A percentile compares a stretch with the other conserved stretches of the same genome.
These are phyloP conservation scores for Colletotrichum godetiae DNA, from an alignment of 2,329 filamentous ascomycete genomes.

Conservation along the genomic window DNA sequence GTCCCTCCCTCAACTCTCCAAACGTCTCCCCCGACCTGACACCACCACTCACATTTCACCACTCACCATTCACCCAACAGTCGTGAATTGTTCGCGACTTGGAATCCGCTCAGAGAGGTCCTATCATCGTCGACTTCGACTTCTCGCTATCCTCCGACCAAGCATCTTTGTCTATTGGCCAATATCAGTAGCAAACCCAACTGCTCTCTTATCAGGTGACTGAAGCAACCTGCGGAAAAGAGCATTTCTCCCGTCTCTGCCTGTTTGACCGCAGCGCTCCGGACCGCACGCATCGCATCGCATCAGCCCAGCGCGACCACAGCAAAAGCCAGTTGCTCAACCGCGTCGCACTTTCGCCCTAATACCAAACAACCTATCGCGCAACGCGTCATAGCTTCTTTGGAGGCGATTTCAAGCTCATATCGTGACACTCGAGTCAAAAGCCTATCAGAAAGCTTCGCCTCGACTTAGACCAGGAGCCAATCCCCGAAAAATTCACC, in stretches of 20 bases:
- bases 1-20: constrained; percentile 43
- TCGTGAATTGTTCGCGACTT: constrained; percentile 45
- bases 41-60: constrained; percentile 34
- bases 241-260: constrained; percentile 34
- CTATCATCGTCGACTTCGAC: constrained; percentile 62
- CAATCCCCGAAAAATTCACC: constrained; percentile 9
- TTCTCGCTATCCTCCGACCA: constrained; percentile 38
- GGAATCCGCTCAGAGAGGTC: constrained; percentile 48
- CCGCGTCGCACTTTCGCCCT: constrained; percentile 32
- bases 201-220: constrained; percentile 62
- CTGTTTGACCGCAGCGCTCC: constrained; percentile 15
- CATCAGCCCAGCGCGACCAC: constrained; percentile 30
- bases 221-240: constrained; percentile 54
- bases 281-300: constrained; percentile 16
- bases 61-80: constrained; percentile 33
- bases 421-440: constrained; percentile 35
- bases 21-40: constrained; percentile 32
- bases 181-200: constrained; percentile 31
- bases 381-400: constrained; percentile 32
- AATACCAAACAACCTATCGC: constrained; percentile 9
- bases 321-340: constrained; percentile 39
- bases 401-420: constrained; percentile 30
- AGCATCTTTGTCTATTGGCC: constrained; percentile 60
- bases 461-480: constrained; percentile 28
- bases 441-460: constrained; percentile 37